phyloP scores from a whole-genome alignment of 805 yeast species.

The Kregervanrija fluxuum region DNA sequence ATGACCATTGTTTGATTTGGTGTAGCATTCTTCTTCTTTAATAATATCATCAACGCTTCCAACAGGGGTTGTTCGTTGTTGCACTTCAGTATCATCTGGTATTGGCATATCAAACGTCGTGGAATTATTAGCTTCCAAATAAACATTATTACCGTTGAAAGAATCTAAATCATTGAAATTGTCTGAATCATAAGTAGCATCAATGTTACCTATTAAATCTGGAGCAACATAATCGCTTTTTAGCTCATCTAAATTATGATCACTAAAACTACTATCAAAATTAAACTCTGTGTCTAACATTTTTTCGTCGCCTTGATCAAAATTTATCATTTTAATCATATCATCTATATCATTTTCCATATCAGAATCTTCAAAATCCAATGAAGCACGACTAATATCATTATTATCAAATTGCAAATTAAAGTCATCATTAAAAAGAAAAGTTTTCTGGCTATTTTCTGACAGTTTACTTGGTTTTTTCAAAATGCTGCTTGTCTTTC shows the following conservation, averaged over 20 bases:
- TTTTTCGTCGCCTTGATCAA: conserved; percentile 19
- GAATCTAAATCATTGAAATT: conserved; percentile 1
- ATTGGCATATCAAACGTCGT: conserved; percentile 2
- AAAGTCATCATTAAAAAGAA: too few relatives aligned
- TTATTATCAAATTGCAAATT: too few relatives aligned
- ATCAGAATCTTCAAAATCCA: conserved; percentile 2
- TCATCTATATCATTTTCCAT: conserved; percentile 18
- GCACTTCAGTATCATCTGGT: background rate
- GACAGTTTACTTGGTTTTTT: conserved; percentile 3
- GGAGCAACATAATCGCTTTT: conserved; percentile 8
- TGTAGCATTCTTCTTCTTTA: conserved; percentile 7
- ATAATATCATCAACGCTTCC: conserved; percentile 11
- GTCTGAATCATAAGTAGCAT: conserved; percentile 3
- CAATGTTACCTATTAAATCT: conserved; percentile 9
- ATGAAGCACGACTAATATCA: background rate
- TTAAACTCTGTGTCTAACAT: conserved; percentile 20
- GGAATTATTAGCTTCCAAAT: conserved; percentile 1
- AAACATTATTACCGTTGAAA: conserved; percentile 1
- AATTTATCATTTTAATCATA: conserved; percentile 25
- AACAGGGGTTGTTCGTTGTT: background rate
- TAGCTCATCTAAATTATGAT: conserved; percentile 7
- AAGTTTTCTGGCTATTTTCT: background rate
- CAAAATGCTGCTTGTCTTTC: conserved; percentile 9
- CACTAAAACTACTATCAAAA: conserved; percentile 9
- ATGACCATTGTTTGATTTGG: conserved; percentile 1